A percentile compares a stretch with the other conserved stretches of the same genome.
Conservation (phyloP, 1,139 yeast genomes). For the Pichia inconspicua region DNA sequence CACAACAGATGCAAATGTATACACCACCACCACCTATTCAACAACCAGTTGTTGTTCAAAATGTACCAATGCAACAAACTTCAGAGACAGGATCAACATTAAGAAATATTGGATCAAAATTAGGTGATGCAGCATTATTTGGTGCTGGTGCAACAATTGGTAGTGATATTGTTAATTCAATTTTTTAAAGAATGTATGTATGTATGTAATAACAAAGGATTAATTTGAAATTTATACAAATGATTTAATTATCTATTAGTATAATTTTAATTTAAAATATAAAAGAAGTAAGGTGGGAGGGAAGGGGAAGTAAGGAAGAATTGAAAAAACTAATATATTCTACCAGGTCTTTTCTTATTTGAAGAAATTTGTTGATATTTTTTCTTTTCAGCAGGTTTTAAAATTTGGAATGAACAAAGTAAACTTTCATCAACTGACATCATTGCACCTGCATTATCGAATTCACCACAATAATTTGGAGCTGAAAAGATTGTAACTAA, state of each 20-base stretch:
- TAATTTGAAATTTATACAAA: neutral
- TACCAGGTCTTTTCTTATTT: conserved; percentile 43
- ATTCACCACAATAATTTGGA: conserved; percentile 97
- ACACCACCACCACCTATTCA: conserved; percentile 6
- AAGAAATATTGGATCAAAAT: conserved; percentile 69
- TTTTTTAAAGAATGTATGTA: conserved; percentile 41
- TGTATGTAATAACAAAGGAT: too few relatives aligned
- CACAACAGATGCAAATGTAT: conserved; percentile 12
- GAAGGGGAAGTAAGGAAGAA: neutral
- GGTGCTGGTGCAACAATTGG: conserved; percentile 99
- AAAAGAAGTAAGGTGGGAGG: neutral
- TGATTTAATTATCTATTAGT: neutral
- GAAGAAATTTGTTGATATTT: conserved; percentile 38
- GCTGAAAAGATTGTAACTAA: conserved; percentile 92
- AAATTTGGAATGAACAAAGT: conserved; percentile 93
- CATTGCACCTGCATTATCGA: conserved; percentile 98
- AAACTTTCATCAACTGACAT: conserved; percentile 97
- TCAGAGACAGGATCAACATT: conserved; percentile 28
- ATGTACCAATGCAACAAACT: conserved; percentile 8
- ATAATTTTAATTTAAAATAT: neutral
- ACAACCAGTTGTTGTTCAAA: neutral
- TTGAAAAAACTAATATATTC: conserved; percentile 30
- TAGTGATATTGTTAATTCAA: conserved; percentile 75
- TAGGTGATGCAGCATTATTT: conserved; percentile 88
- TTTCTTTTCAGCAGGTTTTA: conserved; percentile 95